Evolutionary conservation across 2,329 filamentous ascomycete genomes (phyloP).

Genomic region (Cladosporium velox): DNA sequence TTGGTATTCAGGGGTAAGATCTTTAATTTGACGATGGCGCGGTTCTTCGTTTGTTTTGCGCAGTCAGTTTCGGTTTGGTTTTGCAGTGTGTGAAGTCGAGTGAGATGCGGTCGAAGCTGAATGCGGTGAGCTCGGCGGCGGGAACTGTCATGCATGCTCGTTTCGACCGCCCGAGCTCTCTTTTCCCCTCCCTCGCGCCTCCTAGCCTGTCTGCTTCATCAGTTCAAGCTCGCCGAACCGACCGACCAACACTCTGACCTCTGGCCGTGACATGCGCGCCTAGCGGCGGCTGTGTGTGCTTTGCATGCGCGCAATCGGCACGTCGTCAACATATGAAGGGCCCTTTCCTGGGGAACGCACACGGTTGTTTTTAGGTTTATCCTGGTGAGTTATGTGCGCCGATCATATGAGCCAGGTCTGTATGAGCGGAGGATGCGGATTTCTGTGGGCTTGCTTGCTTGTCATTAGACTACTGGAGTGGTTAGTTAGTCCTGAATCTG

Average conservation of each 20-base stretch:
- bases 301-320: background rate
- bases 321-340: background rate
- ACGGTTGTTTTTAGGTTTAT: background rate
- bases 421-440: background rate
- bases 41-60: background rate
- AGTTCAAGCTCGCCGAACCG: background rate
- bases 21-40: background rate
- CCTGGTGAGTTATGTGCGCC: background rate
- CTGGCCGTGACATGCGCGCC: background rate
- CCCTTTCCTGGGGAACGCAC: background rate
- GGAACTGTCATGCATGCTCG: background rate
- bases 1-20: background rate
- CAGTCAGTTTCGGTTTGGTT: background rate
- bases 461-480: background rate
- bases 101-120: conserved; percentile 17
- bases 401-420: background rate
- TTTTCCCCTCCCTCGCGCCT: background rate
- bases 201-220: background rate
- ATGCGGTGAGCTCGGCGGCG: conserved; percentile 8
- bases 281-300: conserved; percentile 7
- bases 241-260: background rate
- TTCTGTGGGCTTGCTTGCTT: background rate
- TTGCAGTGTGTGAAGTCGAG: background rate
- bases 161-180: background rate
- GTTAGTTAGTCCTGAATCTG: background rate